Percentiles rank a stretch among this genome's conserved stretches.
Conservation (phyloP, 2,329 filamentous ascomycete genomes). For the Fusarium phyllophilum region DNA sequence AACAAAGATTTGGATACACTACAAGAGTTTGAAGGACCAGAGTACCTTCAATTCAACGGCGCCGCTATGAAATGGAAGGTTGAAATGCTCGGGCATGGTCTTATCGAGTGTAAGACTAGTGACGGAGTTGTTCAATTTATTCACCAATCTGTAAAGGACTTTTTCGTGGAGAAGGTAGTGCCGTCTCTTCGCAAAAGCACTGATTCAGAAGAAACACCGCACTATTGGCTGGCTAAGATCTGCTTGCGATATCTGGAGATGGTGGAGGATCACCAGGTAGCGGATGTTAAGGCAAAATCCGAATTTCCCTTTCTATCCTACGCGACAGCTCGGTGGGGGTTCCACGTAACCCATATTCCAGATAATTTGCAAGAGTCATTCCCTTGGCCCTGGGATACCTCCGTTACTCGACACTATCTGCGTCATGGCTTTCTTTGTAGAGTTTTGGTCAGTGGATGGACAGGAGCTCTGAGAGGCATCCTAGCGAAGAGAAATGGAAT, state of each 20-base stretch:
- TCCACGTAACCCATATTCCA: not conserved
- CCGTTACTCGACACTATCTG: not conserved
- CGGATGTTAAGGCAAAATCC: no score
- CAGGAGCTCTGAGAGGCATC: not conserved
- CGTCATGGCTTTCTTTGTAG: no score
- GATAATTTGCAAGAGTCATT: not conserved
- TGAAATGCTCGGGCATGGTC: not conserved
- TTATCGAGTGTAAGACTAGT: not conserved
- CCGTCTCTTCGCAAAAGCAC: not conserved
- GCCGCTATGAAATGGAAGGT: not conserved
- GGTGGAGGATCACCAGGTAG: rapidly evolving
- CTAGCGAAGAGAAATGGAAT: not conserved
- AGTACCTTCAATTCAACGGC: not conserved
- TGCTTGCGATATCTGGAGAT: not conserved
- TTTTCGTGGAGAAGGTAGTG: not conserved
- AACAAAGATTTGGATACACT: not conserved
- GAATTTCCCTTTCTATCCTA: not conserved
- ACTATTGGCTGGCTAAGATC: not conserved
- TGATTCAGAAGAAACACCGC: not conserved
- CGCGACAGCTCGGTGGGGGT: rapidly evolving
- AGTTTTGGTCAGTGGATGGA: not conserved
- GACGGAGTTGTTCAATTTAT: not conserved
- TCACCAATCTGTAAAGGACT: not conserved
- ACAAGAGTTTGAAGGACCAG: not conserved
- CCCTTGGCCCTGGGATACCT: not conserved